Base-by-base conservation (phyloP, 2,329 filamentous ascomycete genomes). In the Cytospora piceae region DNA sequence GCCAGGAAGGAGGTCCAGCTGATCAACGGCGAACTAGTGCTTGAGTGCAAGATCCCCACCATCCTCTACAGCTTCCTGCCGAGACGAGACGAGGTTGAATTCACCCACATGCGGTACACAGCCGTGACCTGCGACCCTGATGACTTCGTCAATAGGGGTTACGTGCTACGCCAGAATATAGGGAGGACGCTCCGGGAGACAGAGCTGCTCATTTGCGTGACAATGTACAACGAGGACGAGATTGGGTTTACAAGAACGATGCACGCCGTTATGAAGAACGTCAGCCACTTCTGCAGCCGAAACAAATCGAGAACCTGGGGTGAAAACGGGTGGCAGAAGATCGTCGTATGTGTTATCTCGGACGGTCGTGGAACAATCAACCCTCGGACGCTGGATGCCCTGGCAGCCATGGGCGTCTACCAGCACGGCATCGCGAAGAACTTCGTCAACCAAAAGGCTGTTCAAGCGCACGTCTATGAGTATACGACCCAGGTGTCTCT, bases 151-250 rank as follows among this genome's bases (percentile, higher is more conserved):
- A 85, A 89, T 9, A 87, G 90, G 68, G 94, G 94, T 1, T 99
- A 97, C 81, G 95, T 96, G 74, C 81, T 99, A 73, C 90, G 95
- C 62, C 95, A 98, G 77, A 92, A 92, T 74, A 93, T 97, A 67
- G 93, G 93, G 55, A 85, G 82, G 65, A 96, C 92, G 0, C 82
- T 89, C 32, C 88, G 95, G 69, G 94, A 98, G 77, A 98, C 94
- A 0, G 95, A 99, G 78, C 81, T 99, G 9, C 95, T 98, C 76
- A 96, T 99, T 72, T 97, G 94, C 75, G 83, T 99, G 68, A 99
- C 95, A 72, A 98, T 98, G 95, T 98, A 97, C 82, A 99, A 99
- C 78, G 95, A 99, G 79, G 92, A 97, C 78, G 95, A 98, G 75
- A 92, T 97, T 72, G 88, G 93, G 74, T 99, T 99, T 73, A 97